These are phyloP conservation scores for Fusarium sp. DNA, from an alignment of 2,329 filamentous ascomycete species.

Conservation along the genomic window DNA sequence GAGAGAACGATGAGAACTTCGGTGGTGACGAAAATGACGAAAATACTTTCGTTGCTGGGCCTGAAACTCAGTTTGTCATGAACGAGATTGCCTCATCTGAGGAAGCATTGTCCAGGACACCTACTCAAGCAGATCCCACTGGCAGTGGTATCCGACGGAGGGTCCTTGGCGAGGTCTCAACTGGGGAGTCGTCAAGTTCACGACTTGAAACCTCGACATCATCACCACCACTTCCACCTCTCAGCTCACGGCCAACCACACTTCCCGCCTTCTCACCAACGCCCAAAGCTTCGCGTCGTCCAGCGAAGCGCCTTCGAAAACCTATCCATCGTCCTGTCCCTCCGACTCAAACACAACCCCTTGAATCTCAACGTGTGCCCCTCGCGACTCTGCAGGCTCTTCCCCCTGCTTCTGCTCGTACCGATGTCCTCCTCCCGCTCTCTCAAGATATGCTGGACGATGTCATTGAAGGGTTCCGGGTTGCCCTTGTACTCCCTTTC, in stretches of 20 bases:
- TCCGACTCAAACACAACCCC: slow-evolving; percentile 44
- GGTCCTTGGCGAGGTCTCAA: slow-evolving; percentile 15
- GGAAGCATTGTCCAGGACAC: slow-evolving; percentile 27
- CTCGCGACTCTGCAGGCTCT: slow-evolving; percentile 58
- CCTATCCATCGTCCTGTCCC: slow-evolving; percentile 41
- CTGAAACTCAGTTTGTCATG: slow-evolving; percentile 49
- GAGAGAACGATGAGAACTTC: slow-evolving; percentile 11
- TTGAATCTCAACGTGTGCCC: slow-evolving; percentile 60
- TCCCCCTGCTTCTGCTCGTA: slow-evolving; percentile 57
- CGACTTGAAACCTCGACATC: slow-evolving; percentile 15
- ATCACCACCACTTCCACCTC: slow-evolving; percentile 14
- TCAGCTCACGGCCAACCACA: slow-evolving; percentile 33
- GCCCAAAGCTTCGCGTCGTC: slow-evolving; percentile 13
- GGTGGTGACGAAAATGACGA: slow-evolving; percentile 25
- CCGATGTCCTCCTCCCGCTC: slow-evolving; percentile 63
- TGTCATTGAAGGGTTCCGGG: slow-evolving; percentile 59
- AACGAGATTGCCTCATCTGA: slow-evolving; percentile 45
- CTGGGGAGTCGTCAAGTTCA: slow-evolving; percentile 24
- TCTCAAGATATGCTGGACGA: slow-evolving; percentile 55
- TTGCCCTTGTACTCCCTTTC: slow-evolving; percentile 65
- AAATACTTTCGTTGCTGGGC: slow-evolving; percentile 42
- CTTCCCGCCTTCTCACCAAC: slow-evolving; percentile 27
- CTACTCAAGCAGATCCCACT: slow-evolving; percentile 6
- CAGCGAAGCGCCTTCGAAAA: slow-evolving; percentile 39
- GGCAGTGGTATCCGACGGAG: background rate